phyloP scores from a whole-genome alignment of 805 yeast genomes.

The Suhomyces canberraensis region DNA sequence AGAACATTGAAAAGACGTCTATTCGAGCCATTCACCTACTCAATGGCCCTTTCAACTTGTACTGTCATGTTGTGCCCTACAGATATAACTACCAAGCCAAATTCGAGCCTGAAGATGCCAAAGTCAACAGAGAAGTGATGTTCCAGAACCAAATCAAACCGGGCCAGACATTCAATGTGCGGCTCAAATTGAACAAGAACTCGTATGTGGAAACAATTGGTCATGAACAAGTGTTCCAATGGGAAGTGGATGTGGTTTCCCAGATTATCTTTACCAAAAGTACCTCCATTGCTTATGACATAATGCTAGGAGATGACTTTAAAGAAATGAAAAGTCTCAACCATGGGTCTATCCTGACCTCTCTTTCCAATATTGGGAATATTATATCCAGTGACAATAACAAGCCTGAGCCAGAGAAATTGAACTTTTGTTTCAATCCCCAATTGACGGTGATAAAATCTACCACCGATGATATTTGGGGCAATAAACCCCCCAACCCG shows the following conservation, averaged over 20 bases:
- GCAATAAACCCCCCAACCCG: conserved; percentile 20
- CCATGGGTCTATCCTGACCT: conserved; percentile 17
- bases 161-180: conserved; percentile 62
- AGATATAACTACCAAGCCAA: conserved; percentile 24
- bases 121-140: conserved; percentile 27
- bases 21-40: conserved; percentile 41
- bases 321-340: conserved; percentile 30
- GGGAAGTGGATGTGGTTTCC: conserved; percentile 40
- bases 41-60: conserved; percentile 43
- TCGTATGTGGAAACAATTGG: conserved; percentile 22
- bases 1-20: conserved; percentile 35
- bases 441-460: conserved; percentile 24
- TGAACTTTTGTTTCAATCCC: conserved; percentile 14
- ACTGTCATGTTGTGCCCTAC: conserved; percentile 42
- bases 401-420: neutral
- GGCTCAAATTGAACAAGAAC: conserved; percentile 47
- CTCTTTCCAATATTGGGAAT: conserved; percentile 1
- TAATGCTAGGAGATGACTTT: conserved; percentile 38
- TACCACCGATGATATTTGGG: conserved; percentile 35
- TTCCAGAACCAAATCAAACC: conserved; percentile 56
- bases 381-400: neutral
- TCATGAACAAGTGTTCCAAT: conserved; percentile 20
- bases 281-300: conserved; percentile 30
- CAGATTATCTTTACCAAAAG: conserved; percentile 38
- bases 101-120: conserved; percentile 22